phyloP scores from a whole-genome alignment of 805 yeast species.

The Ogataea chonburiensis region DNA sequence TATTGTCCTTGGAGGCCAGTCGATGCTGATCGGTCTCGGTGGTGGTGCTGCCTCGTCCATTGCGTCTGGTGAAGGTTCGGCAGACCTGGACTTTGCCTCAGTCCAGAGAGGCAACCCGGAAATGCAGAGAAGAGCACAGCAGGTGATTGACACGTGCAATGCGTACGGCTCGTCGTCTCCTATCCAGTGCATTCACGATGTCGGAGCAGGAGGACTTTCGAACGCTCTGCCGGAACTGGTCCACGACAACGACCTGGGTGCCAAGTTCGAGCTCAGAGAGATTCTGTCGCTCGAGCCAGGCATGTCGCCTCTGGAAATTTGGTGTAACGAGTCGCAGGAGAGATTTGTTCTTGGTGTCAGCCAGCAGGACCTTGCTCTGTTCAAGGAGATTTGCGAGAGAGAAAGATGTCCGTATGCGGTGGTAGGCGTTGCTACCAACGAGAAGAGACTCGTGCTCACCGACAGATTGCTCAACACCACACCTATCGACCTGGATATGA shows the following conservation, averaged over 20 bases:
- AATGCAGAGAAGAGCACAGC: slow-evolving; percentile 98
- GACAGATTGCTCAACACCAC: slow-evolving; percentile 76
- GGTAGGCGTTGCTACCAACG: slow-evolving; percentile 90
- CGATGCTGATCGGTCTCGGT: slow-evolving; percentile 97
- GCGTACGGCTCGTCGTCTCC: slow-evolving; percentile 75
- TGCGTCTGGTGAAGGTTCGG: slow-evolving; percentile 95
- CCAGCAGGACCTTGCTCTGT: slow-evolving; percentile 67
- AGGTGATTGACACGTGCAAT: slow-evolving; percentile 92
- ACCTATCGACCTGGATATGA: slow-evolving; percentile 95
- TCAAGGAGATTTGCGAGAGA: slow-evolving; percentile 80
- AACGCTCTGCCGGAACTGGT: slow-evolving; percentile 97
- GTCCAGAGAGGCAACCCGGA: slow-evolving; percentile 99
- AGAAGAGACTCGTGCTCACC: slow-evolving; percentile 75
- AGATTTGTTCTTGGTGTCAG: slow-evolving; percentile 93
- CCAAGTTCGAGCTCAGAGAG: slow-evolving; percentile 85
- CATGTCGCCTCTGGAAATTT: slow-evolving; percentile 99
- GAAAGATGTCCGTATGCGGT: slow-evolving; percentile 97
- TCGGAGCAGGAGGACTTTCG: slow-evolving; percentile 98
- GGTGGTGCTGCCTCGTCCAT: slow-evolving; percentile 99
- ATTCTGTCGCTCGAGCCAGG: slow-evolving; percentile 92
- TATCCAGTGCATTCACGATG: slow-evolving; percentile 95
- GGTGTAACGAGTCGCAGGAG: slow-evolving; percentile 99
- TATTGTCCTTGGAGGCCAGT: slow-evolving; percentile 95
- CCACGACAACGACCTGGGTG: slow-evolving; percentile 96
- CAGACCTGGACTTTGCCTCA: slow-evolving; percentile 95